Conservation (phyloP, 75 land plant species). For the Sequoiadendron giganteum region DNA sequence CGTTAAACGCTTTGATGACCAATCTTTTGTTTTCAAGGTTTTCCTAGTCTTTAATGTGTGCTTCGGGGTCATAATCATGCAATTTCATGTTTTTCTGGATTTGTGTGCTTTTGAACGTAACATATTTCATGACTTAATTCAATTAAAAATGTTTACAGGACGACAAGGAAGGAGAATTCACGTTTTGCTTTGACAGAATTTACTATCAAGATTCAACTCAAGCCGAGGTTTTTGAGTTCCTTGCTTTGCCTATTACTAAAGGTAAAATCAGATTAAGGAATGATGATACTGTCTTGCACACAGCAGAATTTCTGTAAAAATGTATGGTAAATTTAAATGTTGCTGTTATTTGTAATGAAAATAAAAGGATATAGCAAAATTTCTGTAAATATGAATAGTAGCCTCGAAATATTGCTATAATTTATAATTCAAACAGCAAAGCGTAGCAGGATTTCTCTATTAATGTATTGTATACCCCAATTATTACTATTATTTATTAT, state of each 20-base stretch:
- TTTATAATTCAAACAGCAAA: neutral
- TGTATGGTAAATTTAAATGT: neutral
- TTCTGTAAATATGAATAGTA: neutral
- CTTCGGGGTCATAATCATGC: neutral
- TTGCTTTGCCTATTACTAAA: slow-evolving; percentile 72
- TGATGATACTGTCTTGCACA: neutral
- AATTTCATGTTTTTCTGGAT: neutral
- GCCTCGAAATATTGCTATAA: neutral
- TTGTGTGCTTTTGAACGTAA: neutral
- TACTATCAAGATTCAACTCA: slow-evolving; percentile 68
- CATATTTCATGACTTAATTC: neutral
- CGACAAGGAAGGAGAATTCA: slow-evolving; percentile 65
- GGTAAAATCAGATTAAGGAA: slow-evolving; percentile 22
- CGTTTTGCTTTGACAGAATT: slow-evolving; percentile 67
- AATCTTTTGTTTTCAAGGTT: slow-evolving; percentile 71
- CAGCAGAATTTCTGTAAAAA: neutral
- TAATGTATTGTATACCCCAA: neutral
- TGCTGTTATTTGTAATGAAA: neutral
- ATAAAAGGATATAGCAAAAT: neutral
- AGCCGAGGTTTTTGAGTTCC: slow-evolving; percentile 61
- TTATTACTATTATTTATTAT: neutral
- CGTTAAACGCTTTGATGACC: slow-evolving; percentile 32
- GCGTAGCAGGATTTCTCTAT: neutral
- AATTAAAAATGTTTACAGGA: slow-evolving; percentile 37
- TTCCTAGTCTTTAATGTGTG: neutral